A percentile compares a stretch with the other conserved stretches of the same genome.
phyloP scores from a whole-genome alignment of 495 filamentous ascomycete species.

The Aspergillus funiculosus region DNA sequence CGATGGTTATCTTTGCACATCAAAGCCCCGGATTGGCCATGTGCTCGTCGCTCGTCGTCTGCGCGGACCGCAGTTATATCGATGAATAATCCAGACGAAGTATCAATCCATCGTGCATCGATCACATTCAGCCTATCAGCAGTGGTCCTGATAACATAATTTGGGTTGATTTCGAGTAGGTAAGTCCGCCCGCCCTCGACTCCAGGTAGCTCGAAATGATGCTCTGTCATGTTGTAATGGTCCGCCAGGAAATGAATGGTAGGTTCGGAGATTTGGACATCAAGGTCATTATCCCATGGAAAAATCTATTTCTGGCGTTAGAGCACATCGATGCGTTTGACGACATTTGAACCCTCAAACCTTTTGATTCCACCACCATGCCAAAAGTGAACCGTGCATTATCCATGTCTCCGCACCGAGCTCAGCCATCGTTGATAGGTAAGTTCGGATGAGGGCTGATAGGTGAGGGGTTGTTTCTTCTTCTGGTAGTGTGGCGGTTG shows the following conservation, averaged over 20 bases:
- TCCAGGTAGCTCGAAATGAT: slow-evolving; percentile 45
- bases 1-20: slow-evolving; percentile 56
- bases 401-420: slow-evolving; percentile 58
- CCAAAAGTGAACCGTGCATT: slow-evolving; percentile 56
- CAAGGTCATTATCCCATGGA: slow-evolving; percentile 59
- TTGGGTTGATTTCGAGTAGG: slow-evolving; percentile 55
- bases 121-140: slow-evolving; percentile 51
- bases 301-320: slow-evolving; percentile 38
- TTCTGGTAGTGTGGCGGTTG: slow-evolving; percentile 39
- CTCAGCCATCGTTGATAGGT: slow-evolving; percentile 49
- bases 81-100: slow-evolving; percentile 54
- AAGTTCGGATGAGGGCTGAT: slow-evolving; percentile 49
- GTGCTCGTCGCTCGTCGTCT: slow-evolving; percentile 31
- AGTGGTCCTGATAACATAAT: slow-evolving; percentile 45
- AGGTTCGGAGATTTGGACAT: slow-evolving; percentile 53
- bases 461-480: slow-evolving; percentile 44
- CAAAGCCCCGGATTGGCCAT: slow-evolving; percentile 36
- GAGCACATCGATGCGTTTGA: not conserved
- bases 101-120: slow-evolving; percentile 59
- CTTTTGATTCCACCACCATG: slow-evolving; percentile 61
- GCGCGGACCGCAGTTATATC: slow-evolving; percentile 55
- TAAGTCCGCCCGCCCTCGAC: slow-evolving; percentile 43
- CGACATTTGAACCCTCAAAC: slow-evolving; percentile 18
- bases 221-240: slow-evolving; percentile 60
- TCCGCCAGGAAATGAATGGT: slow-evolving; percentile 51